Conservation (phyloP, 2,329 filamentous ascomycete species). For the Pseudopyrenochaeta lycopersici region DNA sequence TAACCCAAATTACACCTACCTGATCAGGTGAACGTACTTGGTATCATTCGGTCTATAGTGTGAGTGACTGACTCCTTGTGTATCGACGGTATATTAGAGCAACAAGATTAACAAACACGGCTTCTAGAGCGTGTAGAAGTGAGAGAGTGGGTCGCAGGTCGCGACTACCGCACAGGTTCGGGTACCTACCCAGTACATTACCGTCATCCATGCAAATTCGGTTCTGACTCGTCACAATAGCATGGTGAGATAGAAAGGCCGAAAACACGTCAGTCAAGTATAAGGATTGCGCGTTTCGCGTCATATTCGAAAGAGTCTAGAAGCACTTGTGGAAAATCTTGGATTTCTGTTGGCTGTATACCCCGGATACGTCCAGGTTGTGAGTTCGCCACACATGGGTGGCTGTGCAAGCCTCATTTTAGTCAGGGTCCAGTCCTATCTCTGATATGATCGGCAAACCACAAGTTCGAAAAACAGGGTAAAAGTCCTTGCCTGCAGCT, state of each 20-base stretch:
- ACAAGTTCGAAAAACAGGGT: constrained; percentile 20
- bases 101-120: not conserved
- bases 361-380: constrained; percentile 2
- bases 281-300: constrained; percentile 23
- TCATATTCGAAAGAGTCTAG: constrained; percentile 15
- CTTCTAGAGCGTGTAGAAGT: not conserved
- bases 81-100: not conserved
- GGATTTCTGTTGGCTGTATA: constrained; percentile 17
- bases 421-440: constrained; percentile 10
- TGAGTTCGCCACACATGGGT: constrained; percentile 12
- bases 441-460: constrained; percentile 29
- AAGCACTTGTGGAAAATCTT: constrained; percentile 7
- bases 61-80: not conserved
- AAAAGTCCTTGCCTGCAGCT: constrained; percentile 13
- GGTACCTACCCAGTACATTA: constrained; percentile 4
- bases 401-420: constrained; percentile 12
- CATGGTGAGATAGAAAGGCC: constrained; percentile 13
- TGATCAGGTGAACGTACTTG: not conserved
- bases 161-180: not conserved
- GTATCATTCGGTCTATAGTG: not conserved
- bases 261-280: constrained; percentile 12
- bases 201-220: constrained; percentile 5
- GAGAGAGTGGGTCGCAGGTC: not conserved
- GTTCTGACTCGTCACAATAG: constrained; percentile 7
- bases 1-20: not conserved